Base-by-base conservation (phyloP, 495 filamentous ascomycete species). In the Friedmanniomyces simplex region DNA sequence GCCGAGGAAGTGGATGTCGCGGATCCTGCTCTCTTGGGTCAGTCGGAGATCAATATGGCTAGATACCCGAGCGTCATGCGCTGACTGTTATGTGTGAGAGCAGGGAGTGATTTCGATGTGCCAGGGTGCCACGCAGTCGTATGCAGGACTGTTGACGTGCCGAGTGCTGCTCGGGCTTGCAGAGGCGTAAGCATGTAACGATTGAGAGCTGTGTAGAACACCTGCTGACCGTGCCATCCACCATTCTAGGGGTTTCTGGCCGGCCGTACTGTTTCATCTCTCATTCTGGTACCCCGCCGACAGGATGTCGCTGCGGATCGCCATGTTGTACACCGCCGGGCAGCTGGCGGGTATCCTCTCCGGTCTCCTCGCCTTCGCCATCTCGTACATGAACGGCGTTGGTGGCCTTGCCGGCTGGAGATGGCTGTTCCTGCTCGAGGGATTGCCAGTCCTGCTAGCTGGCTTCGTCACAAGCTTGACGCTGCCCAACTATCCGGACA, bases 91-190 rank as follows among this genome's bases (percentile, higher is more conserved):
- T 24, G 8, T 16, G 8, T 24, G 47, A 2, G 10, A 3, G 28
- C 36, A 41, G 24, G 58, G 43, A 22, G 18, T 54, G 24, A 49
- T 62, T 4, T 52, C 45, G 3, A 58, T 62, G 54, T 58, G 56
- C 50, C 52, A 63, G 34, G 61, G 20, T n/a, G 53, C 58, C 18
- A 55, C 52, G n/a, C 28, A 57, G 20, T 76, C 68, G 58, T 83
- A 75, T 54, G 66, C 67, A 16, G 76, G 76, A 0, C 62, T 84
- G 25, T 72, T 78, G 53, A 66, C 71, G 2, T 73, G 73, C 26
- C 69, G 79, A 18, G 80, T 81, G 61, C 67, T 82, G 18, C 71
- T 81, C 2, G 80, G 79, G 6, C 63, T 77, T 20, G 69, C 76
- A 34, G 80, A 83, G 39, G 39, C 39, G 39, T 43, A 20, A 43